Base-by-base conservation (phyloP, 2,329 filamentous ascomycete species). In the Orbilia oligospora region DNA sequence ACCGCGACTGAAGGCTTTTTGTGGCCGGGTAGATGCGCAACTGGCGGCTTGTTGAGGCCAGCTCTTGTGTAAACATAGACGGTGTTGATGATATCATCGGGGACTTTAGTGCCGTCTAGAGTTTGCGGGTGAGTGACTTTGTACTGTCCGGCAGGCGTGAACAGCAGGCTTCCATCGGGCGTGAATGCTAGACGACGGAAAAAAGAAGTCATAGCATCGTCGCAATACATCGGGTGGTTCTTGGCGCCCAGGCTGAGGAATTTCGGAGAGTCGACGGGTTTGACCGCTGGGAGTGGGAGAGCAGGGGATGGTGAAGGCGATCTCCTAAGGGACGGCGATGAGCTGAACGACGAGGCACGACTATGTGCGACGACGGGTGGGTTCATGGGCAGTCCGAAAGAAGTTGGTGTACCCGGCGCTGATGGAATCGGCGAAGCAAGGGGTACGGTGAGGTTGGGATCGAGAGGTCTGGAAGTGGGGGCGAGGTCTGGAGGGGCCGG, bases 1-100 rank as follows among this genome's bases (percentile, higher is more conserved):
- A 99, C 93, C 0, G 94, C 96, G 10, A 99, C 93, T 0, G 96
- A 98, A 0, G 96, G 96, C 84, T 99, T 99, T 87, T 97, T 99
- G 85, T 98, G 95, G 0, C 96, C 96, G 0, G 96, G 96, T 5
- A 99, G 88, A 85, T 98, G 96, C 5, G 95, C 94, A 72, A 98
- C 92, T 1, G 96, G 96, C 0, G 96, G 94, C 84, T 97, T 97
- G 86, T 97, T 98, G 83, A 99, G 93, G 24, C 96, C 96, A 33
- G 94, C 96, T 82, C 96, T 89, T 0, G 95, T 97, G 84, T 99
- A 99, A 68, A 99, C 96, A 85, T 99, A 99, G 22, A 99, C 97
- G 0, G 96, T 99, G 83, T 99, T 99, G 82, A 92, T 94, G 65
- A 97, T 89, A 81, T 99, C 95, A 81, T 96, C 95, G 0, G 88